phyloP scores from a whole-genome alignment of 1,284 basidiomycete genomes.

The Rhodofomes roseus region DNA sequence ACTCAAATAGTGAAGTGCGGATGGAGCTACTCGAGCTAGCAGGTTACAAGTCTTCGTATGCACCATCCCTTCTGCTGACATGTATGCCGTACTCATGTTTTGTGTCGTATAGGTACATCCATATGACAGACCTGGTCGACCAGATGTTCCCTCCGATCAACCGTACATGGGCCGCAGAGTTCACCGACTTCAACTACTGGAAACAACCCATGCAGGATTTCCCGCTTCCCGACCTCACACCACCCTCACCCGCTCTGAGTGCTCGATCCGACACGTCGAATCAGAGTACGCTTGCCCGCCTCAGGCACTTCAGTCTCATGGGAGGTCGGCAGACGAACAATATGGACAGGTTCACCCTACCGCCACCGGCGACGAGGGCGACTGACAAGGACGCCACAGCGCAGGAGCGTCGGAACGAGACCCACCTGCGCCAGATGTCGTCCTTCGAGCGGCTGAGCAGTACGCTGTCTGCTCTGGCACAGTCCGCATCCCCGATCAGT shows the following conservation, averaged over 20 bases:
- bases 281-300: slow-evolving; percentile 66
- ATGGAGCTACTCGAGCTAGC: slow-evolving; percentile 95
- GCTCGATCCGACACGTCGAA: slow-evolving; percentile 86
- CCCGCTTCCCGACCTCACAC: slow-evolving; percentile 84
- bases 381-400: slow-evolving; percentile 18
- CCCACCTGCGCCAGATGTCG: slow-evolving; percentile 61
- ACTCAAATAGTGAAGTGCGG: slow-evolving; percentile 94
- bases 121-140: slow-evolving; percentile 98
- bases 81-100: not conserved
- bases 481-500: slow-evolving; percentile 33
- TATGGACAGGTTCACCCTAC: slow-evolving; percentile 26
- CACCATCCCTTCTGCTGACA: slow-evolving; percentile 15
- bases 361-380: slow-evolving; percentile 28
- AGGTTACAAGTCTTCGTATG: slow-evolving; percentile 93
- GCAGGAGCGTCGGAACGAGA: slow-evolving; percentile 16
- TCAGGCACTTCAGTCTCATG: slow-evolving; percentile 79
- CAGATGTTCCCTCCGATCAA: slow-evolving; percentile 99
- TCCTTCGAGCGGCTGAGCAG: slow-evolving; percentile 66
- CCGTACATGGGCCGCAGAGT: slow-evolving; percentile 85
- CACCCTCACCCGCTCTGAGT: slow-evolving; percentile 89
- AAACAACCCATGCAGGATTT: slow-evolving; percentile 76
- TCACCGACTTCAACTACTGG: slow-evolving; percentile 98
- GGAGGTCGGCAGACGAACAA: slow-evolving; percentile 43
- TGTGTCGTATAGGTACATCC: slow-evolving; percentile 68
- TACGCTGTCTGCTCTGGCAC: slow-evolving; percentile 47